These are phyloP conservation scores for Nicotiana knightiana DNA, from an alignment of 257 asterid genomes.

Conservation along the genomic window DNA sequence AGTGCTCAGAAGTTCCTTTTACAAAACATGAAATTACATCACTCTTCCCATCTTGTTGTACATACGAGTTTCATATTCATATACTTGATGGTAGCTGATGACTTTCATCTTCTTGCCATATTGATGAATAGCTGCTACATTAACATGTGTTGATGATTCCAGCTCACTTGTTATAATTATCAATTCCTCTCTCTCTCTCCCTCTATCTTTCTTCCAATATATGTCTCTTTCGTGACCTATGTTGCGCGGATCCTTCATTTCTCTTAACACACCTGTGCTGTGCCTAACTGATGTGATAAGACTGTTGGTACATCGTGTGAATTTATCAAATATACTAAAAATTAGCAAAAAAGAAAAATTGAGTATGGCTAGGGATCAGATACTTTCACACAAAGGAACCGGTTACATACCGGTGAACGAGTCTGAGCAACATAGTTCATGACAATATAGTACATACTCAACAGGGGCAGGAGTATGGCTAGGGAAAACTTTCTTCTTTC, in stretches of 20 bases:
- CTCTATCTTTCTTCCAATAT: not conserved
- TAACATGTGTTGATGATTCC: slow-evolving; percentile 35
- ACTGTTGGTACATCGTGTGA: not conserved
- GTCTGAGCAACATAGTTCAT: not conserved
- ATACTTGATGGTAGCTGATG: slow-evolving; percentile 33
- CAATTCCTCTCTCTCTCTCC: not conserved
- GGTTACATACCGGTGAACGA: not conserved
- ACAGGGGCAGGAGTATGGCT: not conserved
- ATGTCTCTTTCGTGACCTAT: not conserved
- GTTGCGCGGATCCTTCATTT: not conserved
- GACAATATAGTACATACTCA: not conserved
- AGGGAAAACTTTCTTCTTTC: not conserved
- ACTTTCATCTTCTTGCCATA: slow-evolving; percentile 16
- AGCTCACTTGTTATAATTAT: slow-evolving; percentile 27
- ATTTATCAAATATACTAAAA: not conserved
- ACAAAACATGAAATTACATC: slow-evolving; percentile 2
- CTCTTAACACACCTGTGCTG: not conserved
- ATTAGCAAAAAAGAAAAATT: not conserved
- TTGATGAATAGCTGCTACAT: slow-evolving; percentile 23
- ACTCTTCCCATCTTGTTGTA: slow-evolving; percentile 33
- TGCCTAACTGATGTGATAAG: not conserved
- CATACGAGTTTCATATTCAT: slow-evolving; percentile 25
- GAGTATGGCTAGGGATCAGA: not conserved
- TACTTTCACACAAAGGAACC: not conserved
- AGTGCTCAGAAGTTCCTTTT: slow-evolving; percentile 9